Percentiles rank a stretch among this genome's conserved stretches.
Evolutionary conservation across 2,329 filamentous ascomycete species (phyloP).

Genomic region (Onygena corvina): DNA sequence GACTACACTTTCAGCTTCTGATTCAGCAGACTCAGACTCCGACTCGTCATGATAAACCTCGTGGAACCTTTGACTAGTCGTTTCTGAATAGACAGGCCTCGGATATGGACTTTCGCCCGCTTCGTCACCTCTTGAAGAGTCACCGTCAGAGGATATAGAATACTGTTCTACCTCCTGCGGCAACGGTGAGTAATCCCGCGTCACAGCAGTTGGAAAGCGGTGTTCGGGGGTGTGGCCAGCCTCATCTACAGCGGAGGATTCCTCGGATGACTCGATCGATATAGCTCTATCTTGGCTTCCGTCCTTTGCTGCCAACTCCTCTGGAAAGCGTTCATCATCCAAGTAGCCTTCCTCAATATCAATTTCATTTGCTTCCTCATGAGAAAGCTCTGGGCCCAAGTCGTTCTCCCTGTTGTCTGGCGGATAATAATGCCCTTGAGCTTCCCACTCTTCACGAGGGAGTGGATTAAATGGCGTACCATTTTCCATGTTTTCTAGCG

Average conservation of each 20-base stretch:
- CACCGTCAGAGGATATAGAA: background rate
- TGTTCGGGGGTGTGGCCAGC: background rate
- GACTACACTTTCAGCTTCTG: background rate
- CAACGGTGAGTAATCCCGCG: background rate
- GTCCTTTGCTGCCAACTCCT: background rate
- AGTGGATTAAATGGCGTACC: too few relatives aligned
- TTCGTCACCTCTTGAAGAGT: background rate
- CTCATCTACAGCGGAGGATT: background rate
- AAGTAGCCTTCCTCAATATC: background rate
- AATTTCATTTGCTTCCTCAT: too few relatives aligned
- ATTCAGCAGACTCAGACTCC: background rate
- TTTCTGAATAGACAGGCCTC: background rate
- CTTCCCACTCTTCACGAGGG: too few relatives aligned
- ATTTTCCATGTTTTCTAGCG: too few relatives aligned
- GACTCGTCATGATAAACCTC: background rate
- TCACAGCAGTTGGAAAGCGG: background rate
- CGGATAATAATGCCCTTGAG: too few relatives aligned
- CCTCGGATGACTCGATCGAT: background rate
- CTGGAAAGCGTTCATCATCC: background rate
- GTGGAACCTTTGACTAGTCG: background rate
- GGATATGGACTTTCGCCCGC: background rate
- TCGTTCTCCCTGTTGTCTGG: too few relatives aligned
- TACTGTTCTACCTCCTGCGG: background rate
- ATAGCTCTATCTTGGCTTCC: background rate
- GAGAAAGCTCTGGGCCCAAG: too few relatives aligned